Evolutionary conservation across 1,139 yeast genomes (phyloP), one percentile per base, ranked within the genome.

Genomic region (Maudiozyma humilis): DNA sequence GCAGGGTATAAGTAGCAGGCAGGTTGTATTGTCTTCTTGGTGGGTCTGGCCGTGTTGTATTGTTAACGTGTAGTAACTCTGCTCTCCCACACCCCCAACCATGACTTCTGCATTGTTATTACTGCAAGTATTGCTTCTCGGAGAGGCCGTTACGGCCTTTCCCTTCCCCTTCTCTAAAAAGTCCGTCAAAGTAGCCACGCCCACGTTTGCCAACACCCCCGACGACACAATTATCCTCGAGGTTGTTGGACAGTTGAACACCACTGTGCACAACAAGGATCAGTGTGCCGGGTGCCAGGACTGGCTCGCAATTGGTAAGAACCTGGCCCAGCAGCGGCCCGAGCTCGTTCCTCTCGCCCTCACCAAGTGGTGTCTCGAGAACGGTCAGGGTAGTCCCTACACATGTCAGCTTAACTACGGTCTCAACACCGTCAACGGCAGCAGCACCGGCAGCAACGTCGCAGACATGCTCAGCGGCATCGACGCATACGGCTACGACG

Each of bases 311-410:
- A 35, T 35, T 12, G 38, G 38, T 35, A 35, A 35, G 29, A 35
- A 18, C 13, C 25, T 35, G 15, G 38, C 38, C 10, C 15, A 7
- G 10, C 15, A 27, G 7, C 19, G 38, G 25, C 38, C 38, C 5
- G 38, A 35, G 15, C 15, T 35, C 5, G 38, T 35, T 8, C 15
- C 38, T 6, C 16, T 29, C 13, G 38, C 38, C 10, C 20, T 35
- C 14, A 35, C 25, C 13, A 18, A 35, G 25, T 35, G 38, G 38
- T 35, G 38, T 35, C 20, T 33, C n/a, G 36, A 33, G 15, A 12
- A 25, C 20, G 15, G 15, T 14, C 8, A 4, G 14, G 10, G 20
- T 19, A 16, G 23, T 19, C 20, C 20, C 8, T 5, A 25, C 25
- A 35, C 20, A 10, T 35, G 38, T 18, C 19, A 19, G 8, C 16